These are phyloP conservation scores for Rhizoclosmatium sp. DNA, from an alignment of 192 early-diverging fungal species.

Conservation along the genomic window DNA sequence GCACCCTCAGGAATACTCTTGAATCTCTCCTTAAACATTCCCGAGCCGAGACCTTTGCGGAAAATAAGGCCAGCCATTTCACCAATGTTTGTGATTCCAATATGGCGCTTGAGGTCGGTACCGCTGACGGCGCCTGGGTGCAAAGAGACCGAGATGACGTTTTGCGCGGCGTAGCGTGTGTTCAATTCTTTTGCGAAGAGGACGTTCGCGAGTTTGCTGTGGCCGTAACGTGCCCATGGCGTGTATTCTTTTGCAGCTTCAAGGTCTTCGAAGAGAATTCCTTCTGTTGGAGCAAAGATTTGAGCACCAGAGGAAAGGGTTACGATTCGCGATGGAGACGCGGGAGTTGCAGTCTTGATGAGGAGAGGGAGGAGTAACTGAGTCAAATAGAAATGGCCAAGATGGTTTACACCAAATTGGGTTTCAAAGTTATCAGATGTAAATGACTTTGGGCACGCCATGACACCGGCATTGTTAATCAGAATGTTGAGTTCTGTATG, in stretches of 20 bases:
- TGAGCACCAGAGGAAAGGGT: constrained; percentile 43
- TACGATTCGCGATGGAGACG: constrained; percentile 50
- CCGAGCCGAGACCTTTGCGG: too few species aligned
- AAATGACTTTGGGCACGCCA: constrained; percentile 52
- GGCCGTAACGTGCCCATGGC: constrained; percentile 49
- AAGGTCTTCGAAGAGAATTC: constrained; percentile 41
- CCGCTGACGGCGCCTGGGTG: constrained; percentile 51
- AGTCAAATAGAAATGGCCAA: constrained; percentile 56
- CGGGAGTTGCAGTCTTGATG: constrained; percentile 15
- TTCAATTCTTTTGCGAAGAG: constrained; percentile 43
- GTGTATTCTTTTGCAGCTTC: constrained; percentile 22
- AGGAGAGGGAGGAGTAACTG: constrained; percentile 41
- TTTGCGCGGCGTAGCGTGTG: constrained; percentile 5
- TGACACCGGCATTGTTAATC: constrained; percentile 45
- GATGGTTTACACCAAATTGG: constrained; percentile 43
- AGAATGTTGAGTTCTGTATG: constrained; percentile 35
- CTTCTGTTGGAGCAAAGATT: constrained; percentile 18
- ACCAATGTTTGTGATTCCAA: not conserved
- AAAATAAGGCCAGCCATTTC: constrained; percentile 6
- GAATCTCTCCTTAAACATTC: constrained; percentile 1
- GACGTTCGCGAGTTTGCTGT: constrained; percentile 51
- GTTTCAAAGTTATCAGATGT: constrained; percentile 63
- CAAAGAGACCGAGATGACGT: constrained; percentile 28
- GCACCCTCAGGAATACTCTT: constrained; percentile 45
- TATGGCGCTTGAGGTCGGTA: constrained; percentile 18